Evolutionary conservation across 2,329 filamentous ascomycete species (phyloP).

Genomic region (Fusarium pilosicola): DNA sequence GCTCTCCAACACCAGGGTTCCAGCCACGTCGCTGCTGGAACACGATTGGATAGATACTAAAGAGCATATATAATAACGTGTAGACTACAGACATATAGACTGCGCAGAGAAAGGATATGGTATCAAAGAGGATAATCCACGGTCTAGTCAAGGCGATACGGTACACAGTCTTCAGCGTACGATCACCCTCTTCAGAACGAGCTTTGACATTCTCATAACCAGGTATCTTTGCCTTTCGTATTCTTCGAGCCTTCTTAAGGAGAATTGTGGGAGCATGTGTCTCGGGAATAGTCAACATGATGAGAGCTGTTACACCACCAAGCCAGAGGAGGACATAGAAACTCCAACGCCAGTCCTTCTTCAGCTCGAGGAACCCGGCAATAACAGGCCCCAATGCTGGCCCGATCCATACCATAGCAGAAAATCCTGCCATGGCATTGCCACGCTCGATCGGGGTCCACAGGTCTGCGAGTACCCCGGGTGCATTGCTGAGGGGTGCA

Average conservation of each 20-base stretch:
- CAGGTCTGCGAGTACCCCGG: slow-evolving; percentile 80
- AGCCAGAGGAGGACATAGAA: slow-evolving; percentile 63
- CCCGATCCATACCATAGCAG: slow-evolving; percentile 78
- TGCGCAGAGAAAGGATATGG: slow-evolving; percentile 81
- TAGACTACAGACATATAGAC: slow-evolving; percentile 85
- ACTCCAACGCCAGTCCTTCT: slow-evolving; percentile 68
- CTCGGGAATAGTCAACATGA: slow-evolving; percentile 83
- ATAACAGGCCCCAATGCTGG: slow-evolving; percentile 62
- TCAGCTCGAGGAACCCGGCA: slow-evolving; percentile 77
- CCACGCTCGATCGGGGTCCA: slow-evolving; percentile 83
- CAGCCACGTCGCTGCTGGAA: slow-evolving; percentile 61
- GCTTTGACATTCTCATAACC: slow-evolving; percentile 29
- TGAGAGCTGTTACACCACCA: slow-evolving; percentile 82
- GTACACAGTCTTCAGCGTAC: slow-evolving; percentile 55
- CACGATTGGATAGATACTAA: slow-evolving; percentile 72
- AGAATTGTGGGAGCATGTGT: slow-evolving; percentile 85
- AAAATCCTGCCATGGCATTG: slow-evolving; percentile 84
- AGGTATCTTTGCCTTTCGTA: slow-evolving; percentile 27
- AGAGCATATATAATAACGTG: slow-evolving; percentile 77
- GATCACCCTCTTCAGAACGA: slow-evolving; percentile 16
- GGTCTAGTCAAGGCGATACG: slow-evolving; percentile 77
- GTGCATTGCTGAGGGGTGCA: slow-evolving; percentile 82
- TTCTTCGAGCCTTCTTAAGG: slow-evolving; percentile 23
- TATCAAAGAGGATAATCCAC: slow-evolving; percentile 77
- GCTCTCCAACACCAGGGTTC: slow-evolving; percentile 30